A percentile compares a stretch with the other conserved stretches of the same genome.
phyloP scores from a whole-genome alignment of 2,329 filamentous ascomycete species.

The Remersonia thermophila region DNA sequence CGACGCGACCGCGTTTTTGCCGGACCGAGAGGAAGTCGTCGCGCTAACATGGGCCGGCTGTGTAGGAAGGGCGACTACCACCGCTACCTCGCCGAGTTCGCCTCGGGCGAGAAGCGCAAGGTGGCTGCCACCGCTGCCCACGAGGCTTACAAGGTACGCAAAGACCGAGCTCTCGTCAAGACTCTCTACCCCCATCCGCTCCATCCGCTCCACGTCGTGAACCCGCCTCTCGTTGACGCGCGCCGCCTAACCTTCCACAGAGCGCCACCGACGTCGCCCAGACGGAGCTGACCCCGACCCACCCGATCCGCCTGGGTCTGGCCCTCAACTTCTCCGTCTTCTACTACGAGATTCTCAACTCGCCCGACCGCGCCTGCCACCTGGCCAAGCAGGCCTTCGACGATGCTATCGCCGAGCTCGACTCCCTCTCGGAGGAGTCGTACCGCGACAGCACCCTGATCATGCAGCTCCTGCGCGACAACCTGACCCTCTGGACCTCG shows the following conservation, averaged over 20 bases:
- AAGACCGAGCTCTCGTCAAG: too few species aligned
- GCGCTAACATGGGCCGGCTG: conserved; percentile 4
- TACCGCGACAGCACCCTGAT: conserved; percentile 99
- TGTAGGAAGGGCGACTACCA: conserved; percentile 92
- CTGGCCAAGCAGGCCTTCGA: conserved; percentile 98
- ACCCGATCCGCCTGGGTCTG: conserved; percentile 94
- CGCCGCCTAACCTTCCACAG: conserved; percentile 31
- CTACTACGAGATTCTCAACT: conserved; percentile 99
- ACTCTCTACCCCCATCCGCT: too few species aligned
- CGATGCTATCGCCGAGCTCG: conserved; percentile 95
- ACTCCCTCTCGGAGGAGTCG: conserved; percentile 93
- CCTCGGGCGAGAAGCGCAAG: conserved; percentile 86
- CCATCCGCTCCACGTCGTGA: too few species aligned
- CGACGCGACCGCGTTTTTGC: neutral
- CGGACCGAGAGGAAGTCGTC: neutral
- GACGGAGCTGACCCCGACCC: conserved; percentile 91
- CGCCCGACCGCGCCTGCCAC: conserved; percentile 92
- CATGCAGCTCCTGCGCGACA: conserved; percentile 98
- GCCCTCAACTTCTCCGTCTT: conserved; percentile 99
- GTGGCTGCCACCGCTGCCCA: conserved; percentile 73
- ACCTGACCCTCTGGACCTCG: conserved; percentile 95
- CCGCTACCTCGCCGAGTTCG: conserved; percentile 89
- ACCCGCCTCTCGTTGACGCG: conserved; percentile 3
- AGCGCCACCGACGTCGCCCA: conserved; percentile 96
- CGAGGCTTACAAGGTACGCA: conserved; percentile 98